Percentiles rank a stretch among this genome's conserved stretches.
Conservation (phyloP, 2,329 filamentous ascomycete genomes). For the Cladorrhinum sp. region DNA sequence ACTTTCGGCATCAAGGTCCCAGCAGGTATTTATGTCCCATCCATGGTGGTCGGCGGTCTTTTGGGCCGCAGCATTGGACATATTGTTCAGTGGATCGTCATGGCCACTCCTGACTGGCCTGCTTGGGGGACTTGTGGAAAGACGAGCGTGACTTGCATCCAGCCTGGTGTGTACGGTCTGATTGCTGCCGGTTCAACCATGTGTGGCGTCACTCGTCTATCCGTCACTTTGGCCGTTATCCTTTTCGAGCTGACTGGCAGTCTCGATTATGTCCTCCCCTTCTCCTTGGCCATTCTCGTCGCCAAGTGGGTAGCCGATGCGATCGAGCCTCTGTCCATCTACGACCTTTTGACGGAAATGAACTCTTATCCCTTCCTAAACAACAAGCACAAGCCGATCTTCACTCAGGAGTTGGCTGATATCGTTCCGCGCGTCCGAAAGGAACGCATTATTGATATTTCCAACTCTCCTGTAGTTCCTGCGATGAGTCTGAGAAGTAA, state of each 20-base stretch:
- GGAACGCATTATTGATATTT: constrained; percentile 85
- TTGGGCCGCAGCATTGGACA: constrained; percentile 88
- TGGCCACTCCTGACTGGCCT: constrained; percentile 66
- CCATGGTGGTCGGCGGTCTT: constrained; percentile 95
- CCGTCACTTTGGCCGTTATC: constrained; percentile 91
- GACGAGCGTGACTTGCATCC: constrained; percentile 77
- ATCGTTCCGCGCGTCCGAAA: constrained; percentile 74
- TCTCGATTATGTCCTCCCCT: constrained; percentile 90
- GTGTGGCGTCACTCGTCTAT: constrained; percentile 93
- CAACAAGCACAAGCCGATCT: constrained; percentile 88
- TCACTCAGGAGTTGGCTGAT: constrained; percentile 83
- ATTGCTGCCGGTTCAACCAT: constrained; percentile 95
- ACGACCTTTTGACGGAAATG: constrained; percentile 93
- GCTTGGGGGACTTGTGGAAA: constrained; percentile 74
- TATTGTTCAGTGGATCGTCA: constrained; percentile 74
- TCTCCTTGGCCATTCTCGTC: constrained; percentile 86
- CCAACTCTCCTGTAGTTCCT: constrained; percentile 73
- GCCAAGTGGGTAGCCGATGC: constrained; percentile 99
- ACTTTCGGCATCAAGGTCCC: constrained; percentile 97
- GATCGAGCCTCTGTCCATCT: constrained; percentile 90
- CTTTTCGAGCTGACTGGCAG: constrained; percentile 94
- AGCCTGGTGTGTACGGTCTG: constrained; percentile 93
- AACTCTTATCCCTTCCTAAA: constrained; percentile 98
- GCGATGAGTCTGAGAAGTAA: constrained; percentile 75
- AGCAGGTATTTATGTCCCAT: constrained; percentile 95